These are phyloP conservation scores for Cymbopogon flexuosus DNA, from an alignment of 202 grass and related monocot genomes.

Conservation along the genomic window DNA sequence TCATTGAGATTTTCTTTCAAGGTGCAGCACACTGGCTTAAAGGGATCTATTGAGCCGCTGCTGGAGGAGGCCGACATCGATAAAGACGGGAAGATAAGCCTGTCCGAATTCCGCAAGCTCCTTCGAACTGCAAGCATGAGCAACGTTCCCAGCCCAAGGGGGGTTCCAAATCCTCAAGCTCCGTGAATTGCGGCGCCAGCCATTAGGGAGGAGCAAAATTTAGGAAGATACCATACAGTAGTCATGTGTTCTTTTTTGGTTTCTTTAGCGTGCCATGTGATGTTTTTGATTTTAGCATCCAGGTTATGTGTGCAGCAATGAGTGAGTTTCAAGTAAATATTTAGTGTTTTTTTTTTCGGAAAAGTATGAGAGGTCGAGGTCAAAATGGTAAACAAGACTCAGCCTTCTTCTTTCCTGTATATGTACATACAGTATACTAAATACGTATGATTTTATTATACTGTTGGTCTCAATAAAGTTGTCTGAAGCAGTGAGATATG, in stretches of 20 bases:
- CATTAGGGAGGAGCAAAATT: background rate
- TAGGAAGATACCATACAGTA: constrained; percentile 20
- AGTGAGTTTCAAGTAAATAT: constrained; percentile 35
- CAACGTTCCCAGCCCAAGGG: constrained; percentile 83
- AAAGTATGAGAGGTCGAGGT: background rate
- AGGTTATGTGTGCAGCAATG: constrained; percentile 40
- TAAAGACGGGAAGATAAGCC: constrained; percentile 92
- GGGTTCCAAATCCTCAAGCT: constrained; percentile 41
- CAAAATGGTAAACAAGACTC: constrained; percentile 2
- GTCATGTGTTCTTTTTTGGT: background rate
- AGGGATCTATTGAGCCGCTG: constrained; percentile 82
- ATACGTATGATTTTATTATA: constrained; percentile 24
- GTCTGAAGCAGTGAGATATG: background rate
- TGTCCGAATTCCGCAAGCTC: constrained; percentile 88
- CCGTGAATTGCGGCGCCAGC: constrained; percentile 19
- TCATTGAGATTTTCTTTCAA: constrained; percentile 35
- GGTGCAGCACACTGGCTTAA: constrained; percentile 74
- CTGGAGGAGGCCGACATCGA: constrained; percentile 90
- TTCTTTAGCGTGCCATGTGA: constrained; percentile 39
- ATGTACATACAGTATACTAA: constrained; percentile 1
- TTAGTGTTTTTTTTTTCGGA: constrained; percentile 4
- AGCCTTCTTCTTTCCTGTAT: constrained; percentile 32
- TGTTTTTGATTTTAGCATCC: constrained; percentile 43
- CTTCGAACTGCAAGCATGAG: constrained; percentile 94
- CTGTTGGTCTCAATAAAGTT: constrained; percentile 27